Percentiles rank a stretch among this genome's conserved stretches.
Conservation (phyloP, 441 rosid genomes). For the Pelargonium fulgidum region DNA sequence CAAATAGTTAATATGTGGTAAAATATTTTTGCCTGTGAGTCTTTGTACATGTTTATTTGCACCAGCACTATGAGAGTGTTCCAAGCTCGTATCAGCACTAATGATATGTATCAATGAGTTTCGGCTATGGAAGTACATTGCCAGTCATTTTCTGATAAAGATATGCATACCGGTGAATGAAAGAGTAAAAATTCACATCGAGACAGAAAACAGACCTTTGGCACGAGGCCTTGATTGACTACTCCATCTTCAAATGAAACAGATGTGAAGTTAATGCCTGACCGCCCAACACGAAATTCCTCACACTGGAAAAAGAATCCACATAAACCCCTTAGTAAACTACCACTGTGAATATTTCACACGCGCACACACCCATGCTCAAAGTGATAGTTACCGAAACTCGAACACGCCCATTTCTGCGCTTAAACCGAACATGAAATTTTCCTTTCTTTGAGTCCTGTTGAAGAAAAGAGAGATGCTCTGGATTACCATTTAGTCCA, state of each 20-base stretch:
- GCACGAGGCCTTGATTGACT: slow-evolving; percentile 51
- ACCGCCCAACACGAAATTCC: slow-evolving; percentile 49
- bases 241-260: slow-evolving; percentile 40
- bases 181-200: not conserved
- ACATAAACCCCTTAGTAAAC: not conserved
- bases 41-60: no score
- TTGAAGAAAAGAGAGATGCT: slow-evolving; percentile 40
- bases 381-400: slow-evolving; percentile 42
- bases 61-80: not conserved
- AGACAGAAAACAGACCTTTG: slow-evolving; percentile 46
- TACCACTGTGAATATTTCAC: not conserved
- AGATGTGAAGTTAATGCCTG: slow-evolving; percentile 55
- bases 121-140: not conserved
- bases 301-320: slow-evolving; percentile 37
- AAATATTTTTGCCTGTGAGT: not conserved
- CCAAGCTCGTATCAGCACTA: not conserved
- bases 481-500: slow-evolving; percentile 44
- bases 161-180: not conserved
- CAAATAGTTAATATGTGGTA: not conserved
- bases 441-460: slow-evolving; percentile 50
- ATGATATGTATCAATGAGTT: not conserved
- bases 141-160: not conserved
- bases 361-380: not conserved
- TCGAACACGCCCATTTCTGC: slow-evolving; percentile 81
- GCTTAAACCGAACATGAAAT: slow-evolving; percentile 65